Evolutionary conservation across 169 alveolate genomes (phyloP), one percentile per base, ranked within the genome.

Genomic region (Cryptosporidium sp.): DNA sequence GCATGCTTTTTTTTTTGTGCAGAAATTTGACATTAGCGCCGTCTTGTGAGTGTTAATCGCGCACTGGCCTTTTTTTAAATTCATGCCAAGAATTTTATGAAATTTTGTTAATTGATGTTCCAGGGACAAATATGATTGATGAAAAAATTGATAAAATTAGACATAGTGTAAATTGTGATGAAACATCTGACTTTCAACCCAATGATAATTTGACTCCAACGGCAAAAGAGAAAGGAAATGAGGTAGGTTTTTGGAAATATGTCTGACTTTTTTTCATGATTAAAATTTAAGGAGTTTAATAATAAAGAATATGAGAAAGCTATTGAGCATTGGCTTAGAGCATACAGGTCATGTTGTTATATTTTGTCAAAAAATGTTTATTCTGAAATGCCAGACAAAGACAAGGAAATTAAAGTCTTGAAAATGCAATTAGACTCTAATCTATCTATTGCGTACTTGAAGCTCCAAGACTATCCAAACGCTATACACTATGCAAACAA

Each of bases 251-350:
- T 26, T 7, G 1, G 7, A 80, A 45, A 42, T 35, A 4, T 14
- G 1, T n/a, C 18, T 0, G 7, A 58, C 37, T 31, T 2, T 1
- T 10, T 52, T 73, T 73, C 35, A 18, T 26, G 12, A 2, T 10
- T 31, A 1, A 23, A 12, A 12, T 29, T 21, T 48, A 37, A 80
- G 89, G 89, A 42, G 42, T 80, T 44, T 35, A 37, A 44, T n/a
- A 60, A 60, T 44, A 65, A 65, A 29, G 89, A 80, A 62, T 80
- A 44, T 65, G 75, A 80, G 29, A 80, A 80, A 33, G 89, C 89
- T 3, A 80, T 80, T 62, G 89, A 80, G 26, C 51, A 62, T 31
- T 80, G 89, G 89, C 89, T 80, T 37, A 80, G 89, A 65, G 89
- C 89, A 53, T 80, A 80, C 42, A 80, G 89, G 53, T 80, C 89